Evolutionary conservation across 73 alveolate genomes (phyloP), one percentile per base, ranked within the genome.

Genomic region (Stentor coeruleus): DNA sequence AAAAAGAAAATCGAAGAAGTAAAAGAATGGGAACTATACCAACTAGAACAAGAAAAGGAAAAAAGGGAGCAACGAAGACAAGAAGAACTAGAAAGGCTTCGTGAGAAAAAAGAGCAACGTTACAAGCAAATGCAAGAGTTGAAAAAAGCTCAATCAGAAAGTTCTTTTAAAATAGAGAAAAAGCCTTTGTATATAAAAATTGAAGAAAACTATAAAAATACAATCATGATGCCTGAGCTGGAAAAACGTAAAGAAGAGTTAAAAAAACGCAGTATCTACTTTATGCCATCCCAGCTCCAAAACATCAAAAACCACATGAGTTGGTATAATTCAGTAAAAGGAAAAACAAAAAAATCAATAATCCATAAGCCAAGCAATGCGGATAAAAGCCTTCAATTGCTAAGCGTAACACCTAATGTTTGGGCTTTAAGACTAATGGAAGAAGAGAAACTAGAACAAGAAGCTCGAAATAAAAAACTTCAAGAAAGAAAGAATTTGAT

Each of bases 231-330:
- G 79, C 79, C 79, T 28, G 79, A 66, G 33, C 37, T 66, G 2
- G 79, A 66, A 66, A 66, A 66, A 31, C n/a, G 37, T 28, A 66
- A 66, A 66, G 39, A 20, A 20, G 79, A 66, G 37, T 66, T 66
- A 66, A 31, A 20, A 33, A 66, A 66, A 31, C n/a, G 33, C n/a
- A 66, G 79, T 11, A 33, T 0, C 33, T 66, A 28, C 11, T 66
- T 66, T 40, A 66, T 28, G 37, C 39, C 79, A 1, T 66, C 14
- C n/a, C 40, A 66, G 2, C 42, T 37, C 1, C 15, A 66, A 11
- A 15, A 20, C 33, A 20, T 66, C n/a, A 1, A 20, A 40, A 40
- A 66, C 40, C 79, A 66, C 79, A 28, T 31, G 37, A 66, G 33
- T 1, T 0, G 37, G n/a, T 31, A 66, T 33, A 31, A 66, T 33